Base-by-base conservation (phyloP, 208 protist species). In the Trypanosoma melophagium region DNA sequence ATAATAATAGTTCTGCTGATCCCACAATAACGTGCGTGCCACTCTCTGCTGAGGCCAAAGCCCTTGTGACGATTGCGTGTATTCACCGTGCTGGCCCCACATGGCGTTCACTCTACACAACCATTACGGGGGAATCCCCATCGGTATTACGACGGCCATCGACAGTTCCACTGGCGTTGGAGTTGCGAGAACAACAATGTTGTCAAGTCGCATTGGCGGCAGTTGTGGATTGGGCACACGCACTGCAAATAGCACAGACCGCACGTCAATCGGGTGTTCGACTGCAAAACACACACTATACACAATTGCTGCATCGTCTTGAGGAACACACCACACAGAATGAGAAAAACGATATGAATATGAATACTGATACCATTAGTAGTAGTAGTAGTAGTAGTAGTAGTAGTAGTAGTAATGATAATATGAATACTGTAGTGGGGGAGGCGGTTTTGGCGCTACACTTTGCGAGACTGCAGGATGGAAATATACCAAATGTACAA, bases 391-490 rank as follows among this genome's bases (percentile, higher is more conserved):
- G 14, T 31, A 35, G 42, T n/a, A 44, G 4, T n/a, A 21, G 42
- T 60, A n/a, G 14, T 42, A 21, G 7, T 55, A 24, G 7, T 50
- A 19, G 7, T 62, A 50, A n/a, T 24, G 31, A 8, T 21, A 28
- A n/a, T 28, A 55, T 50, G 10, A 10, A 5, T 50, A 49, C 13
- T 31, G 21, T 10, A 54, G 16, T 40, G 31, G 40, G 22, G 22
- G 57, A 68, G 1, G 57, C 47, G 38, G 55, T 76, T 0, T 52
- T 69, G 47, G 40, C 19, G 13, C 28, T 76, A 13, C 55, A 69
- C 63, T 76, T 76, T 57, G 69, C 69, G 40, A 31, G 81, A 49
- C 31, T 83, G 41, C 74, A 71, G 22, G 74, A 76, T 38, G 83
- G 69, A 19, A 60, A 58, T 0, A 25, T 61, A 22, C 73, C 62